Percentiles rank a stretch among this genome's conserved stretches.
These are phyloP conservation scores for Scutellaria minor DNA, from an alignment of 257 asterid genomes.

Conservation along the genomic window DNA sequence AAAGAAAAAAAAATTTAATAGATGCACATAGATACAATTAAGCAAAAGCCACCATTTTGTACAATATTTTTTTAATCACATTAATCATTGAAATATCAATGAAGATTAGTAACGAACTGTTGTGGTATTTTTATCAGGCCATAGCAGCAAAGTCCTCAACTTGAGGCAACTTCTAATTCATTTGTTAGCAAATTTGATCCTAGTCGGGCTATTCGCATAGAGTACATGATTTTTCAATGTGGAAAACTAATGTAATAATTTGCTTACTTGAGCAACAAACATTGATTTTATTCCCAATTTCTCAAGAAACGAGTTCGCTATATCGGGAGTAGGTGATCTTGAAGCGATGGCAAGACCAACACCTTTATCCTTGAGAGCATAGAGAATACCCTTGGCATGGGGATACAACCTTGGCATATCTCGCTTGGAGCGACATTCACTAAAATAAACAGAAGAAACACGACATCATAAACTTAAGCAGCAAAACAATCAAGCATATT, in stretches of 20 bases:
- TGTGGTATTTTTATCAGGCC: too few species aligned
- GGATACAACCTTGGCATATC: slow-evolving; percentile 63
- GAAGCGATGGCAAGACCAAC: slow-evolving; percentile 63
- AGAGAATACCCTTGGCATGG: slow-evolving; percentile 59
- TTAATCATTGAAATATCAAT: neutral
- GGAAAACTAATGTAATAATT: neutral
- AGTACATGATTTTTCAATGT: slow-evolving; percentile 19
- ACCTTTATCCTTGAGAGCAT: slow-evolving; percentile 67
- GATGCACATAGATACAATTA: neutral
- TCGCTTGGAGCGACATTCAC: slow-evolving; percentile 72
- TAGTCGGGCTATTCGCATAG: neutral
- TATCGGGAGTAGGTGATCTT: slow-evolving; percentile 81
- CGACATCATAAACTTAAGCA: slow-evolving; percentile 25
- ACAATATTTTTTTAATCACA: neutral
- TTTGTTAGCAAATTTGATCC: neutral
- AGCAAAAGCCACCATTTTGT: neutral
- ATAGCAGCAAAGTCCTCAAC: neutral
- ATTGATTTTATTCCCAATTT: slow-evolving; percentile 74
- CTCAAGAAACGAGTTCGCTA: slow-evolving; percentile 71
- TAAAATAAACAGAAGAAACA: slow-evolving; percentile 25
- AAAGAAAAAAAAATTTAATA: neutral
- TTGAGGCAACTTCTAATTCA: neutral
- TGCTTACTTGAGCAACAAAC: slow-evolving; percentile 81
- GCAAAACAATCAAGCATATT: slow-evolving; percentile 18
- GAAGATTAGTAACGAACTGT: too few species aligned